phyloP scores from a whole-genome alignment of 2,329 filamentous ascomycete genomes.

The Leptoxyphium fumago region DNA sequence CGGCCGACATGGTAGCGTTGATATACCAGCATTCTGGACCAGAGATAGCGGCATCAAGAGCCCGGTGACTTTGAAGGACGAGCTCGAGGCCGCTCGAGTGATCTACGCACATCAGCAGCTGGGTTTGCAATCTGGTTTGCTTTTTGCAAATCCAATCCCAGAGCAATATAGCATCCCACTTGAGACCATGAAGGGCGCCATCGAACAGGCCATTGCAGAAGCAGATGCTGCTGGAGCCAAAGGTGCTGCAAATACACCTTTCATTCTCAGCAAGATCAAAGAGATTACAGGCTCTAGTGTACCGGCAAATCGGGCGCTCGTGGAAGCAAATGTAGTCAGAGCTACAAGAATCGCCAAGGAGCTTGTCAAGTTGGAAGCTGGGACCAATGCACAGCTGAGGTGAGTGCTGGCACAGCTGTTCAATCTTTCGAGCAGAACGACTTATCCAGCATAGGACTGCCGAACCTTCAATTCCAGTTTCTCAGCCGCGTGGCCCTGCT shows the following conservation, averaged over 20 bases:
- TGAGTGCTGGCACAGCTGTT: not conserved
- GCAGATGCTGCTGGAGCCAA: conserved; percentile 49
- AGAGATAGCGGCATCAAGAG: conserved; percentile 72
- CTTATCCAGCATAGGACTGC: not conserved
- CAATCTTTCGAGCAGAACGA: not conserved
- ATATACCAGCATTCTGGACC: conserved; percentile 89
- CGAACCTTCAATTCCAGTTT: not conserved
- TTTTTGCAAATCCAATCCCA: conserved; percentile 83
- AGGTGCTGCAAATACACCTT: conserved; percentile 73
- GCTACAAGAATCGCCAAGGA: conserved; percentile 52
- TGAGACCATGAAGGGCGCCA: conserved; percentile 53
- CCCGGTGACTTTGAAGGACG: conserved; percentile 58
- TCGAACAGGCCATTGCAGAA: conserved; percentile 52
- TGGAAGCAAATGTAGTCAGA: conserved; percentile 51
- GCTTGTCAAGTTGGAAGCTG: conserved; percentile 38
- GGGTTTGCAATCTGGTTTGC: conserved; percentile 59
- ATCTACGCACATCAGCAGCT: conserved; percentile 64
- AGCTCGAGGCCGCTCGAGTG: conserved; percentile 77
- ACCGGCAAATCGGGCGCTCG: conserved; percentile 55
- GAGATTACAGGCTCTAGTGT: conserved; percentile 63
- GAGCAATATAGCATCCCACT: conserved; percentile 54
- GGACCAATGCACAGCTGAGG: conserved; percentile 1
- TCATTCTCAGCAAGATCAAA: conserved; percentile 63
- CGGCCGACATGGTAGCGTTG: conserved; percentile 47
- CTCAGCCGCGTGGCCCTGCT: conserved; percentile 4